These are phyloP conservation scores for Xylariaceae sp. DNA, from an alignment of 2,329 filamentous ascomycete species.

Conservation along the genomic window DNA sequence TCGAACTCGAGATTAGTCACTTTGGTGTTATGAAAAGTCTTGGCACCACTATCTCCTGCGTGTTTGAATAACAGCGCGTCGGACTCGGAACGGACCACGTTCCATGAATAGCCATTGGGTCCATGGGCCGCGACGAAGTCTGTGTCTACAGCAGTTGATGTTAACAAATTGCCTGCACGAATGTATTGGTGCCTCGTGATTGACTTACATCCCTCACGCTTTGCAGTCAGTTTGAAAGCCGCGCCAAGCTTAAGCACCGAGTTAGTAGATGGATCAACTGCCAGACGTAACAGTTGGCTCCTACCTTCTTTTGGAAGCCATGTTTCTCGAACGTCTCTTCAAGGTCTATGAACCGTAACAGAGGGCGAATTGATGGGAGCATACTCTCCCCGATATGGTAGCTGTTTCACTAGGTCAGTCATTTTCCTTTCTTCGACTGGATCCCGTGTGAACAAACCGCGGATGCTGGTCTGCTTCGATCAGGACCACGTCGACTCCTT, in stretches of 20 bases:
- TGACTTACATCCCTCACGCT: no score
- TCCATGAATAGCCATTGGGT: slow-evolving; percentile 41
- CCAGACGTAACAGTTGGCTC: background rate
- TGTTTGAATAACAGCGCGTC: slow-evolving; percentile 45
- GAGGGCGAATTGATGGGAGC: slow-evolving; percentile 39
- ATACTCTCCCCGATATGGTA: slow-evolving; percentile 41
- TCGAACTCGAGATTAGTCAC: slow-evolving; percentile 35
- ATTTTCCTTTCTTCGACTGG: no score
- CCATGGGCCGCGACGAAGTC: slow-evolving; percentile 42
- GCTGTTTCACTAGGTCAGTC: slow-evolving; percentile 13
- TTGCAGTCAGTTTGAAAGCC: no score
- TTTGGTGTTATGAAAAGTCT: slow-evolving; percentile 40
- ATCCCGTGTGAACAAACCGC: slow-evolving; percentile 23
- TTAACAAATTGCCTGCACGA: no score
- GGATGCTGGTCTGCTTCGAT: slow-evolving; percentile 44
- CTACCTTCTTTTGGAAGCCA: slow-evolving; percentile 37
- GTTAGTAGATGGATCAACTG: no score
- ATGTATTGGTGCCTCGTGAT: no score
- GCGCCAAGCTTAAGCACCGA: no score
- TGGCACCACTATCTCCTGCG: slow-evolving; percentile 38
- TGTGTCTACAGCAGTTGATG: slow-evolving; percentile 31
- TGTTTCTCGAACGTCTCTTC: slow-evolving; percentile 19
- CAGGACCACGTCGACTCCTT: slow-evolving; percentile 43
- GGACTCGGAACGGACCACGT: slow-evolving; percentile 45
- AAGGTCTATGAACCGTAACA: slow-evolving; percentile 14